Conservation (phyloP, 192 early-diverging fungal species). For the Geosiphon pyriformis region DNA sequence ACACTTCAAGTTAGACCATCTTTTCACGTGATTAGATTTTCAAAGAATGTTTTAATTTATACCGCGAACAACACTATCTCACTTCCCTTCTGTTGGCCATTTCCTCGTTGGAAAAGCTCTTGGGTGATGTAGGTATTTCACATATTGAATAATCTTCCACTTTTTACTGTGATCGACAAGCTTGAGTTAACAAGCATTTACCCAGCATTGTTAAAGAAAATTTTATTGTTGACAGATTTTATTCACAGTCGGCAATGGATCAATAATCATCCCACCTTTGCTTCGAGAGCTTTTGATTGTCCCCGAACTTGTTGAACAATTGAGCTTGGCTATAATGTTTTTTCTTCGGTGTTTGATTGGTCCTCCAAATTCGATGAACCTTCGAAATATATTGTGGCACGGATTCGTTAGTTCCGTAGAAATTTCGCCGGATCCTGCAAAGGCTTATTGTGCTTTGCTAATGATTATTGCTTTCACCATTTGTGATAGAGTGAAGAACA, state of each 20-base stretch:
- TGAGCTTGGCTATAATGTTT: slow-evolving; percentile 13
- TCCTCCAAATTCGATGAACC: slow-evolving; percentile 22
- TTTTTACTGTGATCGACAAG: too few relatives aligned
- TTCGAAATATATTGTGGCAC: slow-evolving; percentile 29
- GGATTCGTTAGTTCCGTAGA: slow-evolving; percentile 23
- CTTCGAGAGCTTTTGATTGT: slow-evolving; percentile 17
- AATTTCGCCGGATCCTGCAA: slow-evolving; percentile 17
- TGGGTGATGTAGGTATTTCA: slow-evolving; percentile 21
- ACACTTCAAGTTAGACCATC: neutral
- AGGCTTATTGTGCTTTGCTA: slow-evolving; percentile 10
- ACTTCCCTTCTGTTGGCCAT: slow-evolving; percentile 15
- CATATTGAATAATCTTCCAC: neutral
- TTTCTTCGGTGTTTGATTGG: slow-evolving; percentile 21
- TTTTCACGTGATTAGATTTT: neutral
- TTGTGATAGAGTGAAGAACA: slow-evolving; percentile 8
- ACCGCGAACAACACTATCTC: slow-evolving; percentile 10
- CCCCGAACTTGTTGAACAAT: neutral
- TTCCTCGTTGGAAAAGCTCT: slow-evolving; percentile 12
- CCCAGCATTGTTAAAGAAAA: neutral
- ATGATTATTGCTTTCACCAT: slow-evolving; percentile 7
- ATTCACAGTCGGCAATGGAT: neutral
- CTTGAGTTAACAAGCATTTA: neutral
- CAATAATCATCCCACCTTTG: slow-evolving; percentile 10
- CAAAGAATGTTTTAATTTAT: slow-evolving; percentile 2
- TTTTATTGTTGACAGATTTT: slow-evolving; percentile 8